Evolutionary conservation across 805 yeast species (phyloP).

Genomic region (Monosporozyma siamensis): DNA sequence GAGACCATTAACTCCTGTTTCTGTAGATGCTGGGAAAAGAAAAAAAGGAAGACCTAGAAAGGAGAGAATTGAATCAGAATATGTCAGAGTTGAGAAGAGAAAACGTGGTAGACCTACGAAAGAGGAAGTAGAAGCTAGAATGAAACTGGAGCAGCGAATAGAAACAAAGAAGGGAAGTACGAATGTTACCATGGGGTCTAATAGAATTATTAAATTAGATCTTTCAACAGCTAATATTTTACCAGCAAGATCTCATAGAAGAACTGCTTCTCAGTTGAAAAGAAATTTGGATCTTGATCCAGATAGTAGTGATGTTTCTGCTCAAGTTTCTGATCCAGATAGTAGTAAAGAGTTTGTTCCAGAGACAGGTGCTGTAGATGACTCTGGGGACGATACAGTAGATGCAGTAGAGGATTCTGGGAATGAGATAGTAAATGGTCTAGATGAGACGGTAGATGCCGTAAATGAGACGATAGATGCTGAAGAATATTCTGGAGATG

Average conservation of each 20-base stretch:
- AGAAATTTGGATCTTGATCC: neutral
- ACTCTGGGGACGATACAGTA: no score
- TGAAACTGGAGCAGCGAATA: neutral
- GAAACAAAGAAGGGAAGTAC: neutral
- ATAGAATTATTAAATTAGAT: no score
- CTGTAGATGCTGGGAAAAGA: no score
- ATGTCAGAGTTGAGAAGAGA: no score
- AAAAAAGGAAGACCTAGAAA: no score
- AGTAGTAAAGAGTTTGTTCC: neutral
- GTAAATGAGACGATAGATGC: no score
- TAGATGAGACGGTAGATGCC: no score
- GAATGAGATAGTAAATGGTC: no score
- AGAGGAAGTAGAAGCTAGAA: neutral
- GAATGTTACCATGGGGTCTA: constrained; percentile 1
- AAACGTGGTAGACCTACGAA: constrained; percentile 12
- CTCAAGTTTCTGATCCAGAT: neutral
- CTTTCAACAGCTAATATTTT: constrained; percentile 5
- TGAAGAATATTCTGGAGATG: constrained; percentile 9
- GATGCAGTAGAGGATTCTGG: no score
- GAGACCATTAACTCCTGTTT: neutral
- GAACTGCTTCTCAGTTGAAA: neutral
- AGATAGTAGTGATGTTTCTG: neutral
- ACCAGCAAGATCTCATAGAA: constrained; percentile 4
- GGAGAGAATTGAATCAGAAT: no score
- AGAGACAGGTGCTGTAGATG: no score